Conservation (phyloP, 1,284 basidiomycete genomes). For the Volvariella volvacea region DNA sequence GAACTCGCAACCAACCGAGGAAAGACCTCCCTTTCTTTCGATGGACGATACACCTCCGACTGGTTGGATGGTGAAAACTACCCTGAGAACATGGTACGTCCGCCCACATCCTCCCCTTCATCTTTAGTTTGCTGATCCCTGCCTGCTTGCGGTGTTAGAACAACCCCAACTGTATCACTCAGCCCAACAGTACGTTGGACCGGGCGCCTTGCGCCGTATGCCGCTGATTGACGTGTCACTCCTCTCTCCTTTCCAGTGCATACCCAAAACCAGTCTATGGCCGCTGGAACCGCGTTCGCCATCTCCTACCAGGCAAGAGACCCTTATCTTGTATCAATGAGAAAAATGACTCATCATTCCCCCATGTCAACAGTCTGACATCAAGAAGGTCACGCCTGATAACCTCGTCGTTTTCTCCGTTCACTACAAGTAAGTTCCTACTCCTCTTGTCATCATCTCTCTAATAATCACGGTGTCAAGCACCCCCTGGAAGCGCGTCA, state of each 20-base stretch:
- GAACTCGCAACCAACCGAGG: slow-evolving; percentile 38
- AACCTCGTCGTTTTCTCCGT: slow-evolving; percentile 27
- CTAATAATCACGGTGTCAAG: slow-evolving; percentile 14
- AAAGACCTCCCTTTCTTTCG: slow-evolving; percentile 31
- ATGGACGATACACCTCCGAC: slow-evolving; percentile 23
- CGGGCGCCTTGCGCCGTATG: not conserved
- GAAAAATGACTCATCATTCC: not conserved
- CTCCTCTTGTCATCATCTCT: not conserved
- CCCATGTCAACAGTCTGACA: slow-evolving; percentile 23
- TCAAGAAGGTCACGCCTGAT: slow-evolving; percentile 20
- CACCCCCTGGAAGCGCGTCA: slow-evolving; percentile 41
- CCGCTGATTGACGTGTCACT: not conserved
- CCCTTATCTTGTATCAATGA: not conserved
- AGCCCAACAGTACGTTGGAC: slow-evolving; percentile 29
- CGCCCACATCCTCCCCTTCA: not conserved
- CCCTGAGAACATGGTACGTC: slow-evolving; percentile 27
- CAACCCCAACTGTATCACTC: slow-evolving; percentile 26
- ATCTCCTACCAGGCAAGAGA: slow-evolving; percentile 33
- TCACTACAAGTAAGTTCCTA: slow-evolving; percentile 19
- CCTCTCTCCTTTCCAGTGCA: slow-evolving; percentile 25
- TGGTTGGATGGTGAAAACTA: slow-evolving; percentile 34
- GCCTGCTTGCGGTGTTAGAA: slow-evolving; percentile 16
- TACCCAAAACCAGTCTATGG: slow-evolving; percentile 33
- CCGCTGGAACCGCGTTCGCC: slow-evolving; percentile 39
- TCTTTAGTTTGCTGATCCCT: not conserved